Conservation (phyloP, 345 rosid species). For the Rhodomyrtus tomentosa region DNA sequence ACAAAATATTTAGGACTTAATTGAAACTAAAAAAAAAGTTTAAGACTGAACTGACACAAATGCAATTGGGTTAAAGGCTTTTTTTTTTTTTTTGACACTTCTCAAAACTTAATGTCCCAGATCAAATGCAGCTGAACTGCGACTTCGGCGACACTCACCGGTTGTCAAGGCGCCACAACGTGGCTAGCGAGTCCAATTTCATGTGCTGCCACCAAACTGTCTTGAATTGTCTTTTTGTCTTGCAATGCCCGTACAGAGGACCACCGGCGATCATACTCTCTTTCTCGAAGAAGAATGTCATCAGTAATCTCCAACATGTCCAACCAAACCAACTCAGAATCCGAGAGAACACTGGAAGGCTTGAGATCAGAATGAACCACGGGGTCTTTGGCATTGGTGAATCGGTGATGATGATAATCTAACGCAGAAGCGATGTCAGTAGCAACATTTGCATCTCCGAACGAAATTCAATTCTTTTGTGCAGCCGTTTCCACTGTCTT, state of each 20-base stretch:
- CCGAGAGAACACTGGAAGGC: neutral
- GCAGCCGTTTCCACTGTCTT: accelerated
- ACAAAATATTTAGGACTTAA: no score
- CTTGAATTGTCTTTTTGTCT: neutral
- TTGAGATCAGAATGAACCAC: constrained; percentile 7
- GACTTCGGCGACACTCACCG: neutral
- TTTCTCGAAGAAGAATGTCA: constrained; percentile 3
- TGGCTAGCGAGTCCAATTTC: constrained; percentile 12
- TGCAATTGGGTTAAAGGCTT: no score
- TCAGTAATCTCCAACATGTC: neutral
- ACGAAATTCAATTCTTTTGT: neutral
- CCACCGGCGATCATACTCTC: neutral
- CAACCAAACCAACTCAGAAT: neutral
- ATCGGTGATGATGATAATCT: constrained; percentile 16
- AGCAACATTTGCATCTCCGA: neutral
- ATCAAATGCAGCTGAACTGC: neutral
- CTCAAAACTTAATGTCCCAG: neutral
- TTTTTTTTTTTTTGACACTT: no score
- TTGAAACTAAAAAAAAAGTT: no score
- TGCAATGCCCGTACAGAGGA: neutral
- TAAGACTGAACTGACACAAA: no score
- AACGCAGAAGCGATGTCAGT: neutral
- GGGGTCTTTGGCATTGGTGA: neutral
- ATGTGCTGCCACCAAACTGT: neutral
- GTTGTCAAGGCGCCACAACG: neutral